Evolutionary conservation across 306 rosid species (phyloP), one percentile per base, ranked within the genome.

Genomic region (Lathyrus tuberosus): DNA sequence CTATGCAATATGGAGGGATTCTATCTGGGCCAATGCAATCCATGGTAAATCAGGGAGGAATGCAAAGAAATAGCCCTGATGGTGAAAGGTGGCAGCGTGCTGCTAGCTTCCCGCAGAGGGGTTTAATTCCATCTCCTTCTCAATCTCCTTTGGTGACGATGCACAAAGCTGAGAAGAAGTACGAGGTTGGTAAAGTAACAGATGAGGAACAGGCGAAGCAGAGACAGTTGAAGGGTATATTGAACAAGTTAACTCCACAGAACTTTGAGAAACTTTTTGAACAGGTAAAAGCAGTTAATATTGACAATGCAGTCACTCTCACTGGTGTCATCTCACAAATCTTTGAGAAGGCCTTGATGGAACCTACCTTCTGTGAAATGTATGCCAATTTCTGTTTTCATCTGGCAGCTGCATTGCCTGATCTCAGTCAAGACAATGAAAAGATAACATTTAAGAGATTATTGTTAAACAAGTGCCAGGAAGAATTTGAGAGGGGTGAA

Each of bases 351-450:
- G 98, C 98, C 62, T 79, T 94, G 30, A 84, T 77, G 90, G 98
- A 94, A 81, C 98, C 98, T 66, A 94, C 98, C 51, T 94, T 94
- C 83, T 94, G 98, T 90, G 98, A 94, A 87, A 94, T 94, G 98
- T 94, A 94, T 75, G 98, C 98, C 51, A 77, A 91, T 46, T 94
- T 94, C 86, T 94, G 98, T 75, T 74, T 3, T 30, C 83, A 83
- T 86, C 86, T 94, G 67, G 86, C 98, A 38, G 65, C 63, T 59
- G 98, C 67, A 14, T 81, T 94, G 67, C 97, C 95, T 44, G 95
- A 91, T 82, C 81, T 94, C 56, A 86, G 84, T 69, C 86, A 88
- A 62, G 88, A 86, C 76, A 84, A 90, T 76, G 92, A 88, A 63
- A 94, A 88, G 83, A 80, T 94, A 57, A 94, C 98, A 52, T 94